Base-by-base conservation (phyloP, 169 alveolate genomes). In the Eimeria necatrix region DNA sequence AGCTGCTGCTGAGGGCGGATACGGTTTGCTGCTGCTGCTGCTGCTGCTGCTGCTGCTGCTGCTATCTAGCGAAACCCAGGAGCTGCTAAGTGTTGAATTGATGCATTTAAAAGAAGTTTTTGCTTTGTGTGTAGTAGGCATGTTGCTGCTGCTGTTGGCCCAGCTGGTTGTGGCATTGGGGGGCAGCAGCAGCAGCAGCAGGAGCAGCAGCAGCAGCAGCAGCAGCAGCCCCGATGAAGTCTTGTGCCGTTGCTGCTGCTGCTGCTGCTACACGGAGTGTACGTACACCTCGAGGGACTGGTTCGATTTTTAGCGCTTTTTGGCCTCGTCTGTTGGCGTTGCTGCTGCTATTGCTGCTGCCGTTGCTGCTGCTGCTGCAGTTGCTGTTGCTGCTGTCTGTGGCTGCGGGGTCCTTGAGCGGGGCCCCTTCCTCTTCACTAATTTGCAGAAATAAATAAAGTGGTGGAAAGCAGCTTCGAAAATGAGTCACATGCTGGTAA, bases 311-410 rank as follows among this genome's bases (percentile, higher is more conserved):
- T 56, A 56, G 8, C 14, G 64, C 64, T 8, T 56, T 56, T 14
- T 56, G 8, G 64, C 64, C 64, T 56, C 64, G 14, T 56, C 64
- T 14, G 8, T 56, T 8, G 64, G 8, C 20, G 64, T 56, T 14
- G 64, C 64, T 56, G 8, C 41, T 64, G n/a, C n/a, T n/a, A n/a
- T n/a, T n/a, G n/a, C n/a, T n/a, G n/a, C n/a, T n/a, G n/a, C n/a
- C 20, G 76, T 24, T 64, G 76, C 76, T 24, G 76, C 76, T 64
- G 76, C 76, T 14, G 76, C 20, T 64, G 18, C 76, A 10, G 76
- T 24, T 64, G 76, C 20, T n/a, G 76, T 24, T 64, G 76, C 76
- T 64, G 76, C 41, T 64, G 76, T 64, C 76, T 64, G 76, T 24
- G 41, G 76, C 41, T 9, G 41, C 26, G 76, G 76, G 76, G 32